Evolutionary conservation across 306 rosid genomes (phyloP), one percentile per base, ranked within the genome.

Genomic region (Senna tora): DNA sequence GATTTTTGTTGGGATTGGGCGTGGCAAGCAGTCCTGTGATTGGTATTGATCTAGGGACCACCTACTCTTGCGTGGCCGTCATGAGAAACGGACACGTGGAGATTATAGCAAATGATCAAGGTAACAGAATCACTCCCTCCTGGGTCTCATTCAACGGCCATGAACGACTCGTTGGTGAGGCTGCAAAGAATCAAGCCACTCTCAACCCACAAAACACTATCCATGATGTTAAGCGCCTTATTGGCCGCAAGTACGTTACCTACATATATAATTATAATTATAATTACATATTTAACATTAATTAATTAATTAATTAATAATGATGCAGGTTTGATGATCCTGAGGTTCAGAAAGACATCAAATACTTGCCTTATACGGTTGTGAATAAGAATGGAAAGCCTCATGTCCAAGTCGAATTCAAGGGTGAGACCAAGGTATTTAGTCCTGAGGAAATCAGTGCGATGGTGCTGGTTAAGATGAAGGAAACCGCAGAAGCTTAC

Each of bases 361-460:
- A 85, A 75, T 80, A 69, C 66, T 75, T 85, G 14, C 89, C 87
- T 8, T 87, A 75, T 3, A 87, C 80, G 74, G 70, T 67, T 57
- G 89, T 83, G 69, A 87, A 83, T 16, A 85, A 80, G 55, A 80
- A 75, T 14, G 89, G 89, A 39, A 87, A 87, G 70, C 92, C 92
- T 51, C 80, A 75, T 7, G 69, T 82, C 5, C 77, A 84, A 39
- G 86, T 80, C 28, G 69, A 80, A 56, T 86, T 85, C 1, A 84
- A 87, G 73, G 87, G 87, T 53, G 89, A 87, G 66, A 67, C 54
- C 34, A 87, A 76, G 39, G 83, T 80, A 38, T 87, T 84, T 58
- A 87, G 92, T 74, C 87, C 87, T 7, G 89, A 84, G 74, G 89
- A 84, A 66, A 73, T 84, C 59, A 82, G 89, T 57, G 89, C 92